These are phyloP conservation scores for Datisca glomerata DNA, from an alignment of 306 rosid species.

Conservation along the genomic window DNA sequence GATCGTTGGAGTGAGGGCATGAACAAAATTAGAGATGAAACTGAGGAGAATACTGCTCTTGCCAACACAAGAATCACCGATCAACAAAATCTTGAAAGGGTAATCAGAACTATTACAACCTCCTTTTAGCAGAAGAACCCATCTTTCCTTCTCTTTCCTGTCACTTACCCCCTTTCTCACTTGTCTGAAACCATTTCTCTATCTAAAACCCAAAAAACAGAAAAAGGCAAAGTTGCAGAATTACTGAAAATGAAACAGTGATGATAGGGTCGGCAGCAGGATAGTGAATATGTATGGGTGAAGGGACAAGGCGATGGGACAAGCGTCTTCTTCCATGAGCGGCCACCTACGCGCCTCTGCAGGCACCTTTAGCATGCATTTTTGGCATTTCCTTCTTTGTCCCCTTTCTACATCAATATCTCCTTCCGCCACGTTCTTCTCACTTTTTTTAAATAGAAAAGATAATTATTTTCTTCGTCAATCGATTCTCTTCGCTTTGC, in stretches of 20 bases:
- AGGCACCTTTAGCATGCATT: conserved; percentile 6
- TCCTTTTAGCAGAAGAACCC: conserved; percentile 51
- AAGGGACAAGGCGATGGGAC: no score
- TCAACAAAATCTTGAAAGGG: conserved; percentile 77
- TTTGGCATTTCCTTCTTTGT: no score
- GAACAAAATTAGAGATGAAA: conserved; percentile 60
- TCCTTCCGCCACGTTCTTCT: no score
- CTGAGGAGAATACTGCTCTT: conserved; percentile 89
- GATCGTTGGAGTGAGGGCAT: conserved; percentile 67
- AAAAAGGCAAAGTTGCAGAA: background rate
- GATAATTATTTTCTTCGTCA: no score
- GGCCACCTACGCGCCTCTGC: background rate
- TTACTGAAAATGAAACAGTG: conserved; percentile 2
- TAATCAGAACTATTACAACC: conserved; percentile 49
- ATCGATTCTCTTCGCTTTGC: no score
- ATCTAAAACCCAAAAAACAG: background rate
- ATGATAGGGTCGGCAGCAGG: conserved; percentile 2
- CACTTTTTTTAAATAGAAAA: no score
- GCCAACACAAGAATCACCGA: conserved; percentile 97
- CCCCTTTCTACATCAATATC: no score
- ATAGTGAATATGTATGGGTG: conserved; percentile 2
- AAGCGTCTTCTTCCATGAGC: background rate
- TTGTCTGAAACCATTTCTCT: background rate
- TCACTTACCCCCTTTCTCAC: background rate
- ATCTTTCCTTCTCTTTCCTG: conserved; percentile 17